Evolutionary conservation across 1,284 basidiomycete species (phyloP).

Genomic region (Psilocybe mexicana): DNA sequence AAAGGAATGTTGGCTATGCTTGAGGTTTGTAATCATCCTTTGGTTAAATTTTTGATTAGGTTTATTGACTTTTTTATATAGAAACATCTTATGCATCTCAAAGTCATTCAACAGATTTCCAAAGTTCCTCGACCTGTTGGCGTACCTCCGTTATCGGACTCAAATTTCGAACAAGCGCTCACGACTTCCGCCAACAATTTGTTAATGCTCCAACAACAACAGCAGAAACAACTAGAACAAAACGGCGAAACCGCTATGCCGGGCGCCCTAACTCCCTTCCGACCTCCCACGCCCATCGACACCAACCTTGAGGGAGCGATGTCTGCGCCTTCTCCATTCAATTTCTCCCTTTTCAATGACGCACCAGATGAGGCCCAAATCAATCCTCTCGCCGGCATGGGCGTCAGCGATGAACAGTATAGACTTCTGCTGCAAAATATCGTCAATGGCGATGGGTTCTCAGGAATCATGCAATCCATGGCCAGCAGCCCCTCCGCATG

Average conservation of each 20-base stretch:
- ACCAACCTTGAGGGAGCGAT: background rate
- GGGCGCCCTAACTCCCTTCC: background rate
- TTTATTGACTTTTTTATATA: constrained; percentile 27
- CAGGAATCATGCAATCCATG: constrained; percentile 29
- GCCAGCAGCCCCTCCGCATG: constrained; percentile 13
- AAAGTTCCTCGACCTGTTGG: constrained; percentile 71
- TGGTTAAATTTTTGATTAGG: background rate
- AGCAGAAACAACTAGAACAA: background rate
- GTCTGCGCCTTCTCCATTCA: constrained; percentile 23
- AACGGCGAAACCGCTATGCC: background rate
- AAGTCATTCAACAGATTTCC: constrained; percentile 83
- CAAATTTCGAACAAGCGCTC: constrained; percentile 58
- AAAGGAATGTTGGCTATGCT: constrained; percentile 90
- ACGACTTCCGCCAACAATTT: constrained; percentile 31
- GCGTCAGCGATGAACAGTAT: constrained; percentile 79
- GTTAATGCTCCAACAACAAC: constrained; percentile 13
- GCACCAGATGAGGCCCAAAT: constrained; percentile 48
- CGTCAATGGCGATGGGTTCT: constrained; percentile 57
- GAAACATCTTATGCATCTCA: constrained; percentile 94
- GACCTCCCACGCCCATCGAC: constrained; percentile 2
- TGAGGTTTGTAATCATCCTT: constrained; percentile 54
- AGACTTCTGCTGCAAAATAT: constrained; percentile 65
- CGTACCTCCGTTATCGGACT: constrained; percentile 68
- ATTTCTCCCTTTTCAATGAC: constrained; percentile 23
- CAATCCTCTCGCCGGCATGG: constrained; percentile 75